Percentiles rank a stretch among this genome's conserved stretches.
Conservation (phyloP, 441 rosid genomes). For the Pelargonium exstipulatum region DNA sequence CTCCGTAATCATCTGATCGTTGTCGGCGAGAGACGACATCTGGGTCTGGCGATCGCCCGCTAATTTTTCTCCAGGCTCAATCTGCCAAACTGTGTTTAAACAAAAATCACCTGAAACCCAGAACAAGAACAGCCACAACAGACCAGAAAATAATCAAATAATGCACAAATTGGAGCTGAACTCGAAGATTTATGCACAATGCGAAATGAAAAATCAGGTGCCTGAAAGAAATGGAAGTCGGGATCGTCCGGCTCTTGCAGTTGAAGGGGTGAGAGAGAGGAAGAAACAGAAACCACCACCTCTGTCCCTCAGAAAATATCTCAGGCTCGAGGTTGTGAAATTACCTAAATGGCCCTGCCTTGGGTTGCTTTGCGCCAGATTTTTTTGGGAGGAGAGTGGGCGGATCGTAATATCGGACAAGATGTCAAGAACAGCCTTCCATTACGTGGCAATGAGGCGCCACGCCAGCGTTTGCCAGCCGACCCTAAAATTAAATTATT, state of each 20-base stretch:
- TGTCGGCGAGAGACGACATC: neutral
- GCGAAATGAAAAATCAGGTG: neutral
- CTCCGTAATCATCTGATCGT: neutral
- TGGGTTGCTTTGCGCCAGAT: neutral
- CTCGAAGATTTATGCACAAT: neutral
- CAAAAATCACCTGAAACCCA: constrained; percentile 7
- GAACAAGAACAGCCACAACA: neutral
- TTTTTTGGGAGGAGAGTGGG: neutral
- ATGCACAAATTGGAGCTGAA: neutral
- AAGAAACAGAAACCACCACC: neutral
- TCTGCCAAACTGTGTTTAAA: neutral
- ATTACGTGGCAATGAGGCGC: neutral
- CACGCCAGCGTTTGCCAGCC: constrained; percentile 21
- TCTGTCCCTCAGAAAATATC: neutral
- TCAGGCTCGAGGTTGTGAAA: neutral
- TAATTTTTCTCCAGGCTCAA: neutral
- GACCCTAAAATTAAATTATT: neutral
- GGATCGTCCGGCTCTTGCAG: neutral
- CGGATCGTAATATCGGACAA: neutral
- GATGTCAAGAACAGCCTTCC: too few relatives aligned
- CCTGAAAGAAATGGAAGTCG: neutral
- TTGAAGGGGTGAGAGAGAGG: neutral
- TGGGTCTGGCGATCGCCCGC: neutral
- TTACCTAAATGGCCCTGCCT: neutral
- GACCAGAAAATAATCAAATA: neutral